Evolutionary conservation across 805 yeast species (phyloP), one percentile per base, ranked within the genome.

Genomic region (Metschnikowia orientalis): DNA sequence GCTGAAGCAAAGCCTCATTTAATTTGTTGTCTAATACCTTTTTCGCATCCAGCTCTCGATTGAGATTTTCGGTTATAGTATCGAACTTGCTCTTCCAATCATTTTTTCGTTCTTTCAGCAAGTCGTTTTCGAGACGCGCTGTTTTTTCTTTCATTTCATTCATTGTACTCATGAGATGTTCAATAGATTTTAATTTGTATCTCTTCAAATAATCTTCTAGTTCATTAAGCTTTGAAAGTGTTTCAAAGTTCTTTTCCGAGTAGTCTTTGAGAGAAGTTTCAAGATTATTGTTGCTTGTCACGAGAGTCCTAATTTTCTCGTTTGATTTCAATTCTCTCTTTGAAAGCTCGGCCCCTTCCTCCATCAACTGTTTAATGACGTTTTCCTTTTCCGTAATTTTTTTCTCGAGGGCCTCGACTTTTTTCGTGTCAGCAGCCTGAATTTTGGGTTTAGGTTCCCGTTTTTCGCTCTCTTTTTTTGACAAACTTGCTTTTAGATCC

Each of bases 341-440:
- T 0, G 92, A 77, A 23, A 87, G 57, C 15, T 71, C 75, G 41
- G 81, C 79, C 4, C 95, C 95, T 56, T 88, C 95, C 34, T 73
- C 76, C 50, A 83, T 51, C 18, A 89, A 59, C 36, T 80, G 78
- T 11, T 73, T 71, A 16, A 89, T 77, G 18, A 77, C 73, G 8
- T 64, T 70, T 32, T 88, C 85, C 62, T 63, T 80, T 46, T 56
- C 74, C 48, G 42, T 59, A 28, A 56, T 55, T 35, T 57, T 69
- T 42, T 45, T 63, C 41, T 36, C 46, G 35, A 50, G 42, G 5
- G 21, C 26, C 14, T 13, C 23, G 8, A 15, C 9, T 22, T 8
- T 29, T 17, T 18, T 18, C 37, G 52, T 38, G 7, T 11, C 32
- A 9, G 23, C 20, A n/a, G 34, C 28, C n/a, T 25, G 14, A 4